phyloP scores from a whole-genome alignment of 352 stramenopile genomes.

The Halophytophthora batemanensis region DNA sequence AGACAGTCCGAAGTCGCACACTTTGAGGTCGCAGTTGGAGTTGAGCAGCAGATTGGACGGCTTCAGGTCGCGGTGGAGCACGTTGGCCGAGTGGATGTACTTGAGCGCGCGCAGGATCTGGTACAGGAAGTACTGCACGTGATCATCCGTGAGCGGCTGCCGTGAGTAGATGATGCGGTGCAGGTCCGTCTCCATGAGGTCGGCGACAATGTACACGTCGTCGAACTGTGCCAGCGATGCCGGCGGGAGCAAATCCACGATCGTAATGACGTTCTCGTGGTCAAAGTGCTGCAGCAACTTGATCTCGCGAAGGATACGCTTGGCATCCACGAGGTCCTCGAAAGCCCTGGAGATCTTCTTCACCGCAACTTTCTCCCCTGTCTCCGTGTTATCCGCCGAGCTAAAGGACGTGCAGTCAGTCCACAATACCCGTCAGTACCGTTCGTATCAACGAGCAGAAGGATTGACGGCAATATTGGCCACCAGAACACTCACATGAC shows the following conservation, averaged over 20 bases:
- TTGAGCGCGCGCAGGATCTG: slow-evolving; percentile 96
- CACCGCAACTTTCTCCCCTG: slow-evolving; percentile 82
- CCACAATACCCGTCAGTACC: slow-evolving; percentile 1
- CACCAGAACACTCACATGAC: slow-evolving; percentile 78
- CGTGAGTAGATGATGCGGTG: slow-evolving; percentile 98
- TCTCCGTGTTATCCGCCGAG: slow-evolving; percentile 78
- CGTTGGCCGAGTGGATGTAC: slow-evolving; percentile 93
- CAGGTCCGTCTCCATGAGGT: slow-evolving; percentile 98
- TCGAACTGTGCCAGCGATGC: slow-evolving; percentile 92
- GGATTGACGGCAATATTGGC: not conserved
- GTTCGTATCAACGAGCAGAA: not conserved
- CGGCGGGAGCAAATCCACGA: slow-evolving; percentile 94
- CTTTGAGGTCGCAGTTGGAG: slow-evolving; percentile 91
- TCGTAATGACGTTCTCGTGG: slow-evolving; percentile 95
- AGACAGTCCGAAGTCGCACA: slow-evolving; percentile 92
- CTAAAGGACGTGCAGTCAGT: slow-evolving; percentile 19
- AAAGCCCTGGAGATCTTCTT: slow-evolving; percentile 92
- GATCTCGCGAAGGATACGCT: slow-evolving; percentile 98
- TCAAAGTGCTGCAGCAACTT: slow-evolving; percentile 93
- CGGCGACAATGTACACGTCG: slow-evolving; percentile 97
- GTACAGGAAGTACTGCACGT: slow-evolving; percentile 94
- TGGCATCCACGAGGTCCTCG: slow-evolving; percentile 98
- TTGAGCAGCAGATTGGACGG: slow-evolving; percentile 97
- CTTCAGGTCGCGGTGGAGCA: slow-evolving; percentile 97
- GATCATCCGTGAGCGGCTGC: slow-evolving; percentile 89